These are phyloP conservation scores for Melampsora larici-populina DNA, from an alignment of 1,284 basidiomycete genomes.

Conservation along the genomic window DNA sequence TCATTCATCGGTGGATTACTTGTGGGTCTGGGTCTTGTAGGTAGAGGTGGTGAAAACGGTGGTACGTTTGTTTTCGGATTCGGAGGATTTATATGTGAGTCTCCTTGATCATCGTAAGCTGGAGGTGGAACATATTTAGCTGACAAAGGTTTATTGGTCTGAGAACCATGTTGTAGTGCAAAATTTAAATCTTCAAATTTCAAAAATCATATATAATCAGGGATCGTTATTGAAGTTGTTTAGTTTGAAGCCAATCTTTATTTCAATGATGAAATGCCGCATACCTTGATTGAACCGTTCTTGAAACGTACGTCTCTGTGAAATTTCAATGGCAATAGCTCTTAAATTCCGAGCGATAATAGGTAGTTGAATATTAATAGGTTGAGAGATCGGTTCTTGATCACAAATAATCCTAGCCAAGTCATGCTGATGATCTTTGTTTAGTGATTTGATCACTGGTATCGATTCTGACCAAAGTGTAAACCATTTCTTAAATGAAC, in stretches of 20 bases:
- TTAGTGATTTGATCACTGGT: constrained; percentile 24
- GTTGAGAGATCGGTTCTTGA: constrained; percentile 28
- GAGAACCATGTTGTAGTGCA: constrained; percentile 29
- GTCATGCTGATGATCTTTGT: constrained; percentile 22
- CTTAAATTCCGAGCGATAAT: constrained; percentile 31
- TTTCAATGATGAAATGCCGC: not conserved
- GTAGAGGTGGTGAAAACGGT: too few relatives aligned
- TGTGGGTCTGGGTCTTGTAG: too few relatives aligned
- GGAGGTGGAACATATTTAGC: constrained; percentile 25
- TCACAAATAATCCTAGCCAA: constrained; percentile 41
- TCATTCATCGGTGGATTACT: too few relatives aligned
- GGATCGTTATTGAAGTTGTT: not conserved
- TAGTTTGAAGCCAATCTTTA: not conserved
- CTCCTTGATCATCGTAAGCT: constrained; percentile 14
- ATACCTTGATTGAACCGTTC: constrained; percentile 34
- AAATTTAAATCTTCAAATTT: constrained; percentile 22
- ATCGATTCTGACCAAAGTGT: constrained; percentile 30
- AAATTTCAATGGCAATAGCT: constrained; percentile 37
- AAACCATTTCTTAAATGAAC: constrained; percentile 41
- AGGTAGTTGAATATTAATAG: constrained; percentile 27
- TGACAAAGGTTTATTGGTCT: constrained; percentile 6
- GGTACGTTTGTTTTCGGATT: too few relatives aligned
- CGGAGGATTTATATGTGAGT: too few relatives aligned
- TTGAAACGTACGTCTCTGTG: constrained; percentile 41
- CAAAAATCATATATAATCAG: not conserved